Evolutionary conservation across 2,329 filamentous ascomycete genomes (phyloP), one percentile per base, ranked within the genome.

Genomic region (Trichoderma harzianum): DNA sequence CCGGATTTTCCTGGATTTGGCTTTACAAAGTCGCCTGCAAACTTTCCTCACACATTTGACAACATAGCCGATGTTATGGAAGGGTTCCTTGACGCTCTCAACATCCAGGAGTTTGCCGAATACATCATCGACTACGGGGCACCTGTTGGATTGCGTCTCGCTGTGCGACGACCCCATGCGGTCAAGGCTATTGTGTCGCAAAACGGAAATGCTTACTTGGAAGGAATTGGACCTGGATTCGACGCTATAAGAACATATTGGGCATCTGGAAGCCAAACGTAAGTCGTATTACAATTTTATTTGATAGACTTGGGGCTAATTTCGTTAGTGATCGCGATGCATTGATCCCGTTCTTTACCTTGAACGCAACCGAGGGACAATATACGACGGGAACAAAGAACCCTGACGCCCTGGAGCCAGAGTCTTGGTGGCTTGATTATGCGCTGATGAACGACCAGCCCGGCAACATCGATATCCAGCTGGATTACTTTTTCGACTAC

Each of bases 61-160:
- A 84, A 82, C 76, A 77, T 90, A 7, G 79, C 87, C 39, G 76
- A 70, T 7, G 86, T 85, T 1, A 80, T 88, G 43, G 80, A 79
- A 11, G 82, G 82, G 7, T 89, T 89, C 75, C 77, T 89, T 14
- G 81, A 84, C 43, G 80, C 81, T 1, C 79, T 90, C 10, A 72
- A 79, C 3, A 80, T 90, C 43, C 73, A 75, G 16, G 83, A 82
- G 36, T 89, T 86, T 78, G 83, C 85, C 16, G 78, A 89, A 32
- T 91, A 90, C 78, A 84, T 90, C 73, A 90, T 91, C 77, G 88
- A 91, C 80, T 90, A 90, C 76, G 89, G 89, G 65, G 87, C 88
- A 0, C 88, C 89, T 0, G 82, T 83, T 0, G 88, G 84, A 1
- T 79, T 89, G 28, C 84, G 87, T 3, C 80, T 90, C 2, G 88